phyloP scores from a whole-genome alignment of 306 rosid genomes.

The Oxytropis ochrocephala region DNA sequence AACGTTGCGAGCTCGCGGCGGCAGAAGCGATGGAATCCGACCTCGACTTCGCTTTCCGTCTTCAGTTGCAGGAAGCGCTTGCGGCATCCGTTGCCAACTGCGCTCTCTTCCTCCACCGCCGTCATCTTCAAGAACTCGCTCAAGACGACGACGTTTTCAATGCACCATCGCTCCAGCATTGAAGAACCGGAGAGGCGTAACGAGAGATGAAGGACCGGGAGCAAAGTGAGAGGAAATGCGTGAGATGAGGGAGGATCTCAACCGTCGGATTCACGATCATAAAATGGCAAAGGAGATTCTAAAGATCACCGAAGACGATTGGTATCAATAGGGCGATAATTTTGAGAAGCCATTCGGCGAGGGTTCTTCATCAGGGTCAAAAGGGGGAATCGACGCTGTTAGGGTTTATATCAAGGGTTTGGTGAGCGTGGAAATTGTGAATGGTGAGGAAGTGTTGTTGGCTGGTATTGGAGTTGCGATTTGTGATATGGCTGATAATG shows the following conservation, averaged over 20 bases:
- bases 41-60: constrained; percentile 43
- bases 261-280: no score
- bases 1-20: constrained; percentile 35
- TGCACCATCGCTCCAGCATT: neutral
- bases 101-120: constrained; percentile 41
- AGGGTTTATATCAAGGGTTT: constrained; percentile 62
- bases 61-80: constrained; percentile 65
- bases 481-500: constrained; percentile 32
- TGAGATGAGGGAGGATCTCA: no score
- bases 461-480: constrained; percentile 68
- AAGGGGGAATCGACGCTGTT: neutral
- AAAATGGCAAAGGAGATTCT: constrained; percentile 33
- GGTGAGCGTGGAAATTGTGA: constrained; percentile 40
- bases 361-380: constrained; percentile 31
- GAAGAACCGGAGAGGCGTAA: constrained; percentile 17
- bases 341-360: constrained; percentile 45
- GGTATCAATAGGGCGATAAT: constrained; percentile 27
- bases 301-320: constrained; percentile 31
- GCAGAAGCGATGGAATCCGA: constrained; percentile 40
- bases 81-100: no score
- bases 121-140: neutral
- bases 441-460: constrained; percentile 9
- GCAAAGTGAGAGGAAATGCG: no score
- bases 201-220: no score
- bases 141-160: neutral